phyloP scores from a whole-genome alignment of 73 alveolate species.

The Tetrahymena elliotti region DNA sequence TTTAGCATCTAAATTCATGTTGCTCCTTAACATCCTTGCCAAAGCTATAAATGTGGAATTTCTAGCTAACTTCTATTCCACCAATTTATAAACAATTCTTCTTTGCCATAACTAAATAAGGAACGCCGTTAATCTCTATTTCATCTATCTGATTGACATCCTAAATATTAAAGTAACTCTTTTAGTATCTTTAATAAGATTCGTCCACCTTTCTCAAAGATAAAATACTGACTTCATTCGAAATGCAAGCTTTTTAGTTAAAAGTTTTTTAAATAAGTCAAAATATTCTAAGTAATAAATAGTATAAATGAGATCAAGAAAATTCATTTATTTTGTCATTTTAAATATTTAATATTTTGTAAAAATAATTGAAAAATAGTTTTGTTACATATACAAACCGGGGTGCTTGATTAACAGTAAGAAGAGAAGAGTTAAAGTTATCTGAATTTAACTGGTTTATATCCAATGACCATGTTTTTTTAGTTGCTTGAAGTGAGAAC shows the following conservation, averaged over 20 bases:
- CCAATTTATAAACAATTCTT: not conserved
- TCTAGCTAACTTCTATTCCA: not conserved
- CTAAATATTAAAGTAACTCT: not conserved
- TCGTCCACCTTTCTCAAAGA: not conserved
- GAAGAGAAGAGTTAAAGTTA: not conserved
- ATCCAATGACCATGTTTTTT: not conserved
- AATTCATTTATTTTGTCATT: not conserved
- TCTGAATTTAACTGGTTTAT: not conserved
- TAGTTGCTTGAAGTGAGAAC: not conserved
- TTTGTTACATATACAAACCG: not conserved
- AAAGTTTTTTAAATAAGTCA: not conserved
- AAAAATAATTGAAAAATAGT: not conserved
- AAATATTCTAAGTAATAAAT: too few relatives aligned
- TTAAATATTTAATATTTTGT: not conserved
- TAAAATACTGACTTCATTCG: not conserved
- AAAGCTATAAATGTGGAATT: not conserved
- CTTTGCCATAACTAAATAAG: not conserved
- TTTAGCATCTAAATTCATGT: not conserved
- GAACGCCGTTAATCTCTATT: not conserved
- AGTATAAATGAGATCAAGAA: not conserved
- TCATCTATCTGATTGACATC: not conserved
- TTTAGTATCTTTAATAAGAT: not conserved
- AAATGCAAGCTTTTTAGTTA: not conserved
- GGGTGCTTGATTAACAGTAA: not conserved
- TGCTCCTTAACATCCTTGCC: not conserved